These are phyloP conservation scores for Suillus variegatus DNA, from an alignment of 768 basidiomycete genomes.

Conservation along the genomic window DNA sequence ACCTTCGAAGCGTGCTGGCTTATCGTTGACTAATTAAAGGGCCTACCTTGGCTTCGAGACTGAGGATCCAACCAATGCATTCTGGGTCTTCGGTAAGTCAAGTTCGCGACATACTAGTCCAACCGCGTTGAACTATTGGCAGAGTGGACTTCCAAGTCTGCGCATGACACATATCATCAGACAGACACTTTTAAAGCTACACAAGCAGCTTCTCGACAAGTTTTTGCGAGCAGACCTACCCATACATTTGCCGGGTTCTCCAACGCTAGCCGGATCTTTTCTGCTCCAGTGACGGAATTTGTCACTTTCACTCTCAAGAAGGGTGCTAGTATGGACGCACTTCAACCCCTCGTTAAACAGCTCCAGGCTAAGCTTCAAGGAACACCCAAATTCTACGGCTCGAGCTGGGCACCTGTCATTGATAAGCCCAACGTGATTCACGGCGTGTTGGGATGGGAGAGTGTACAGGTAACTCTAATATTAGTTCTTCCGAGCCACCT, in stretches of 20 bases:
- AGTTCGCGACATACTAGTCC: conserved; percentile 13
- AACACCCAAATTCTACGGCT: conserved; percentile 27
- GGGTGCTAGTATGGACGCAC: conserved; percentile 18
- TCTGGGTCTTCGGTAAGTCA: conserved; percentile 24
- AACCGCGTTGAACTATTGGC: neutral
- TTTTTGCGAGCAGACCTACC: conserved; percentile 21
- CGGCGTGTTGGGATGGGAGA: conserved; percentile 41
- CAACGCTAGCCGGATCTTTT: conserved; percentile 17
- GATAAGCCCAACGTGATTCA: conserved; percentile 22
- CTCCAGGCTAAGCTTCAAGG: conserved; percentile 23
- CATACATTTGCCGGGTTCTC: conserved; percentile 24
- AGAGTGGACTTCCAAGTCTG: conserved; percentile 30
- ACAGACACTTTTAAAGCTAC: conserved; percentile 10
- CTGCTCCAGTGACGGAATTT: conserved; percentile 34
- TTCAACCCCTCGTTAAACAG: conserved; percentile 23
- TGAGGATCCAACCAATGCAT: conserved; percentile 27
- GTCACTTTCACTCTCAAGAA: conserved; percentile 34
- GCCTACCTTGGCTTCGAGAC: conserved; percentile 24
- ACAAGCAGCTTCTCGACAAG: conserved; percentile 9
- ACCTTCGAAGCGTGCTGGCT: neutral
- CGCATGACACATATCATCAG: conserved; percentile 17
- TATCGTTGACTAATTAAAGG: conserved; percentile 18
- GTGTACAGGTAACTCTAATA: conserved; percentile 26
- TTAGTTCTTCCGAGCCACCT: neutral
- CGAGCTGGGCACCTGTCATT: conserved; percentile 28